A percentile compares a stretch with the other conserved stretches of the same genome.
phyloP scores from a whole-genome alignment of 345 rosid species.

The Arabis hirsuta region DNA sequence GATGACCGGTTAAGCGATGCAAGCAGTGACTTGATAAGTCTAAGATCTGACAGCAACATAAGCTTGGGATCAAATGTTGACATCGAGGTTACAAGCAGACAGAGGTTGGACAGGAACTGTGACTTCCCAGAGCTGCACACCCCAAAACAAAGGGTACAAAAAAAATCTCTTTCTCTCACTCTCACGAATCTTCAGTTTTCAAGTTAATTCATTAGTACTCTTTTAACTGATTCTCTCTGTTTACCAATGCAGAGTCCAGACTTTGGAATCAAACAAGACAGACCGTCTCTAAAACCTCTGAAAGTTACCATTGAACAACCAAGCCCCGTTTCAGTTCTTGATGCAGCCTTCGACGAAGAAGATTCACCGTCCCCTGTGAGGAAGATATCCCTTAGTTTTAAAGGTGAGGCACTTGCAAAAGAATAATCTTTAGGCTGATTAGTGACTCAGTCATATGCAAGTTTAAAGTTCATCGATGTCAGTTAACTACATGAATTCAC shows the following conservation, averaged over 20 bases:
- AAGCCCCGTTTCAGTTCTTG: conserved; percentile 92
- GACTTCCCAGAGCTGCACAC: conserved; percentile 44
- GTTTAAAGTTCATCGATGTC: background rate
- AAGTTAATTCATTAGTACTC: conserved; percentile 19
- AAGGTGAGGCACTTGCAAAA: conserved; percentile 55
- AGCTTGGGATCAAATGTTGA: conserved; percentile 58
- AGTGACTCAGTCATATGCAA: conserved; percentile 4
- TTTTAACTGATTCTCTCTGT: conserved; percentile 30
- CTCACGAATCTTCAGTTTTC: conserved; percentile 25
- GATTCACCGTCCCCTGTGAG: conserved; percentile 84
- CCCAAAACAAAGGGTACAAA: conserved; percentile 49
- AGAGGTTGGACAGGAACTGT: conserved; percentile 48
- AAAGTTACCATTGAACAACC: conserved; percentile 70
- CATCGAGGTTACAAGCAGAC: conserved; percentile 64
- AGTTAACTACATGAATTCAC: conserved; percentile 4
- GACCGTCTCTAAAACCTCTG: conserved; percentile 38
- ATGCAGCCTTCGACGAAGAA: conserved; percentile 70
- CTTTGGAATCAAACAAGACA: conserved; percentile 47
- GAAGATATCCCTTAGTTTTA: conserved; percentile 60
- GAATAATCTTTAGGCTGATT: background rate
- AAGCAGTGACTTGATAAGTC: conserved; percentile 53
- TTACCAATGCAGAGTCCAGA: conserved; percentile 53
- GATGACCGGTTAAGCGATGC: conserved; percentile 52
- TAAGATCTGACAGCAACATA: conserved; percentile 58
- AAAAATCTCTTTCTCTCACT: conserved; percentile 4